Base-by-base conservation (phyloP, 257 asterid species). In the Solanum habrochaites region DNA sequence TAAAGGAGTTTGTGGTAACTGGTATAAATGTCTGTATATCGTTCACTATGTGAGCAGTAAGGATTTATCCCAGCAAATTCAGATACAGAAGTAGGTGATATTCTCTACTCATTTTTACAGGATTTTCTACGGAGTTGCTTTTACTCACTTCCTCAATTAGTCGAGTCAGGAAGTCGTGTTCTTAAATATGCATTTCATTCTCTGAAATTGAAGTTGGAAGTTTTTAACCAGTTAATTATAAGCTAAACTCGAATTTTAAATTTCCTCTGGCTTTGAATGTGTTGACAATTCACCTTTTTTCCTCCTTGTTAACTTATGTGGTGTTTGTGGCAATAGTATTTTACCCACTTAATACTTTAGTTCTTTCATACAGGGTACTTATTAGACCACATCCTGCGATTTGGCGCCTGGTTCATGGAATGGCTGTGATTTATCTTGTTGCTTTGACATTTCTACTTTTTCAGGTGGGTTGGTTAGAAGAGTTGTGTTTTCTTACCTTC, bases 311-410 rank as follows among this genome's bases (percentile, higher is more conserved):
- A 39, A 80, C 43, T 37, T 29, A 49, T 49, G 45, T 49, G 69
- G 45, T 18, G 45, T 49, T 49, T 49, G 20, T 49, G 69, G 74
- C 67, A 47, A 32, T 56, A 82, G 6, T 69, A 32, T 83, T 74
- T 42, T 40, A 60, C 72, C 62, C 40, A 9, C 35, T 82, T 11
- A 47, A 78, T 23, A 20, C 11, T 72, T 45, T n/a, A 37, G 49
- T 40, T 86, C 25, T 75, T n/a, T 90, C 42, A 83, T 80, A 56
- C 97, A 97, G 99, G 92, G 93, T 97, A 60, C 98, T 97, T 89
- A 94, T 93, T 92, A 93, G 99, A 85, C 99, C 99, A 32, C 99
- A 97, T 92, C 99, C 99, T 88, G 96, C 99, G 87, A 93, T 96
- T 86, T 97, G 99, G 98, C 98, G 99, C 88, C 92, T 97, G 80